Evolutionary conservation across 805 yeast species (phyloP), one percentile per base, ranked within the genome.

Genomic region (Ogataea salicorniae): DNA sequence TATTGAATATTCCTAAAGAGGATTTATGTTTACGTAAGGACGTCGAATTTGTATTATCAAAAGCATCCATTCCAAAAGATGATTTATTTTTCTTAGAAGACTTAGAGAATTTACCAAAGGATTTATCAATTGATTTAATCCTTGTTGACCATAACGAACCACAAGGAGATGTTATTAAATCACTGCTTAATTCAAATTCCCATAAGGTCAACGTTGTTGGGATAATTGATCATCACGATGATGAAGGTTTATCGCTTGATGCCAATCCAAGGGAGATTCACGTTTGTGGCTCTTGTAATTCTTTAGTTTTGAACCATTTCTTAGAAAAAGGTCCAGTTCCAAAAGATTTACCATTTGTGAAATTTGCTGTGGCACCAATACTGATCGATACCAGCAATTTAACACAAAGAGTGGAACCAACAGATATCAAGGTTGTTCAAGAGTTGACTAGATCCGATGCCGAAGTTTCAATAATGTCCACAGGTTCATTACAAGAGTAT

Each of bases 181-280:
- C 59, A 8, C 62, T 62, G 40, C 56, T 69, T 13, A 46, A 60
- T 3, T 54, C 59, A 3, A 49, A 53, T 8, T 11, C 23, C 9
- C 11, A 23, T n/a, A 43, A 64, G 6, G 59, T 48, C 7, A 56
- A 63, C 5, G 80, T 85, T 0, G 64, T 66, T 1, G 83, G 82
- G 0, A 79, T 94, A 6, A 78, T 94, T 23, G 99, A 92, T 62
- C 99, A 92, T 62, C 99, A 92, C 62, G 84, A 75, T 16, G 96
- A 91, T 57, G 85, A 83, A 52, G 68, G 68, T 0, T 63, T 67
- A 8, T 79, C 71, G 53, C 35, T 54, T 16, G 69, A 77, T 39
- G 81, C 81, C 0, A 45, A 45, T 1, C 97, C 97, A 0, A 67
- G 94, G 46, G 66, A 84, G 2, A 72, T 91, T 40, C 64, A 69